Evolutionary conservation across 2,329 filamentous ascomycete genomes (phyloP).

Genomic region (Malbranchea cinnamomea): DNA sequence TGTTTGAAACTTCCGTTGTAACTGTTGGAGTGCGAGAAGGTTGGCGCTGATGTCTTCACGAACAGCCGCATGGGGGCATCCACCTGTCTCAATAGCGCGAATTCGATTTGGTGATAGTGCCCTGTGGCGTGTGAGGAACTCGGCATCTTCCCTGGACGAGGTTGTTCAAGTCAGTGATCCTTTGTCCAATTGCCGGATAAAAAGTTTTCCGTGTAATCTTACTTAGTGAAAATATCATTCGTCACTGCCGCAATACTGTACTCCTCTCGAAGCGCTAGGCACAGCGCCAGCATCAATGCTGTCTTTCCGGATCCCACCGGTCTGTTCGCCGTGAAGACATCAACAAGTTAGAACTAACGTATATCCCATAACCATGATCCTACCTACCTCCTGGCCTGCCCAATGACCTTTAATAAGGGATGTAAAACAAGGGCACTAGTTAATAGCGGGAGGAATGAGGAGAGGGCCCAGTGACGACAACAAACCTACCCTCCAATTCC

Average conservation of each 20-base stretch:
- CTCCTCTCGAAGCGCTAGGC: constrained; percentile 60
- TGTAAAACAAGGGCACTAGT: no score
- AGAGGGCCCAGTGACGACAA: no score
- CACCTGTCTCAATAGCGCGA: constrained; percentile 91
- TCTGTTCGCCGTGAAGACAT: no score
- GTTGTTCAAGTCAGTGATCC: constrained; percentile 5
- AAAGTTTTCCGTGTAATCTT: no score
- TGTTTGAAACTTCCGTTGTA: constrained; percentile 64
- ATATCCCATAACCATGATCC: background rate
- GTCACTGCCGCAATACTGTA: constrained; percentile 91
- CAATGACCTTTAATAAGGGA: no score
- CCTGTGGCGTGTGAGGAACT: constrained; percentile 79
- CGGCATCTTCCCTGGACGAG: constrained; percentile 81
- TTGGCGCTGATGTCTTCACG: constrained; percentile 94
- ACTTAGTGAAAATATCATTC: constrained; percentile 93
- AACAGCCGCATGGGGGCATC: constrained; percentile 91
- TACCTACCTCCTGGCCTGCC: background rate
- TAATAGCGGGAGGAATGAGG: no score
- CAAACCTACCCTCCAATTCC: constrained; percentile 90
- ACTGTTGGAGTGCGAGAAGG: constrained; percentile 76
- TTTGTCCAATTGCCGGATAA: no score
- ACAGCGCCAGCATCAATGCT: constrained; percentile 88
- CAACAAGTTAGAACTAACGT: constrained; percentile 2
- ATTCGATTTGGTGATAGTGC: constrained; percentile 75
- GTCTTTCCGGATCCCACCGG: constrained; percentile 97